Base-by-base conservation (phyloP, 2,329 filamentous ascomycete genomes). In the Chaetomium globosum region DNA sequence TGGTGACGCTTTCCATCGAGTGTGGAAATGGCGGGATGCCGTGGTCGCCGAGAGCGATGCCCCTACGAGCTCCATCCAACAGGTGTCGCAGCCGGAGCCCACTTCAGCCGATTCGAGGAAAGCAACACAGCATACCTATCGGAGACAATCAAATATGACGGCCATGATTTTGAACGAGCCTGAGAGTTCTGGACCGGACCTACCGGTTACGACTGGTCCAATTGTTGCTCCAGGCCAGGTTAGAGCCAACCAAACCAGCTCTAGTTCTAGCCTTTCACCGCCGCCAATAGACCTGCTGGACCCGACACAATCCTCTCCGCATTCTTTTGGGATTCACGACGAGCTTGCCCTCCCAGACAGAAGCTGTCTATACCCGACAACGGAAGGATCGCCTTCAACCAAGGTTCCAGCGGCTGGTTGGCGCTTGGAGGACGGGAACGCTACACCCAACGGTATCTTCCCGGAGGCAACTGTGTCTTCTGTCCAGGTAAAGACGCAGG, bases 11-110 rank as follows among this genome's bases (percentile, higher is more conserved):
- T 48, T 66, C 39, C 10, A 28, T 16, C 59, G 67, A 4, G 63
- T 71, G 12, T 28, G 31, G 39, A 21, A 55, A 16, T 71, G 69
- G 69, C 61, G 65, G 21, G 49, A 71, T 4, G 49, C 4, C 3
- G 60, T 71, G n/a, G 26, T 66, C 16, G 56, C 46, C 0, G 64
- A 68, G 16, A 30, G 21, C 26, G 52, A 60, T 6, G 8, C 26
- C 23, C 36, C 36, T 33, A 16, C 48, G n/a, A 51, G 49, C 16
- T 43, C 61, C 13, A 33, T 5, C 9, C 58, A 43, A 36, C 16
- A 6, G 31, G 10, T 39, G 7, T 33, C 62, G 5, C 62, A 60
- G 19, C 8, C 60, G 1, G 58, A 61, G 26, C 55, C 61, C 12
- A 19, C 31, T 21, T 66, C 60, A 39, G 61, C 56, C 28, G 58